Conservation (phyloP, 352 stramenopile species). For the Phytophthora colocasiae region DNA sequence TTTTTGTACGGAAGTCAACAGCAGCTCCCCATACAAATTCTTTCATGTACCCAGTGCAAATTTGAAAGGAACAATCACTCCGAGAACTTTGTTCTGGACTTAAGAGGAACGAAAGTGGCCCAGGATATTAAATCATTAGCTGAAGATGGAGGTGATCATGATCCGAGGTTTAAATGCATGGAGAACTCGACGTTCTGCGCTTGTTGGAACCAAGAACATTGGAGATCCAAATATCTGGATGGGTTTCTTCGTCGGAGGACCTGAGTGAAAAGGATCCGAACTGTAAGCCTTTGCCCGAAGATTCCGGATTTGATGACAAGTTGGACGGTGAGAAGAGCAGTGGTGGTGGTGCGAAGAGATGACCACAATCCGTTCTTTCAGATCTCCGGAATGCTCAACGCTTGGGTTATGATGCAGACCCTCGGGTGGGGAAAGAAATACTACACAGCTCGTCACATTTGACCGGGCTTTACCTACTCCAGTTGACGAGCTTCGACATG, state of each 20-base stretch:
- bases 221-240: slow-evolving; percentile 32
- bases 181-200: slow-evolving; percentile 29
- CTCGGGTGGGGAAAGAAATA: slow-evolving; percentile 32
- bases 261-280: slow-evolving; percentile 9
- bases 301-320: neutral
- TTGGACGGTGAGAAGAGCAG: slow-evolving; percentile 17
- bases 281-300: slow-evolving; percentile 2
- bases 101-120: slow-evolving; percentile 21
- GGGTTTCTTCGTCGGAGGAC: slow-evolving; percentile 28
- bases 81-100: slow-evolving; percentile 33
- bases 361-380: slow-evolving; percentile 64
- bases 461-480: slow-evolving; percentile 43
- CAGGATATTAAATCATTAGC: slow-evolving; percentile 27
- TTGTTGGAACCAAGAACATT: slow-evolving; percentile 22
- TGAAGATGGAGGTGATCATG: slow-evolving; percentile 27
- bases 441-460: slow-evolving; percentile 49
- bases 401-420: slow-evolving; percentile 41
- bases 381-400: slow-evolving; percentile 46
- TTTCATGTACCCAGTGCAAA: slow-evolving; percentile 22
- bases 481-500: slow-evolving; percentile 49
- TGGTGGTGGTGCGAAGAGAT: slow-evolving; percentile 47
- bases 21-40: slow-evolving; percentile 26
- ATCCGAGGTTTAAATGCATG: slow-evolving; percentile 39
- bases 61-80: slow-evolving; percentile 30
- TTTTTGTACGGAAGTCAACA: slow-evolving; percentile 18